Evolutionary conservation across 2,329 filamentous ascomycete genomes (phyloP).

Genomic region (Nothophaeocryptopus gaeumannii): DNA sequence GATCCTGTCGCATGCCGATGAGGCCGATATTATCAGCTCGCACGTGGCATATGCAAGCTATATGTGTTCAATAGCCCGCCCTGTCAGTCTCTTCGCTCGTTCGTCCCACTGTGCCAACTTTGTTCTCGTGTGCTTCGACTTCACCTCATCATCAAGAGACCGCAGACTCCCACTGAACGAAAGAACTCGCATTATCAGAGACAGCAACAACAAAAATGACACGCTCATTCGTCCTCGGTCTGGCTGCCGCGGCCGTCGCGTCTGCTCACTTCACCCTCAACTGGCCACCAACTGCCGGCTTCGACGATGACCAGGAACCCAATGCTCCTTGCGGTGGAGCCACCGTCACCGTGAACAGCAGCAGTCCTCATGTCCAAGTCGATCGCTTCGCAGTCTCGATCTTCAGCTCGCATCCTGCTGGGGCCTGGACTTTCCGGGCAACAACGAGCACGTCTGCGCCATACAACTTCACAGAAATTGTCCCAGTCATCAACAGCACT

Average conservation of each 20-base stretch:
- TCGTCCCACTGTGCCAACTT: background rate
- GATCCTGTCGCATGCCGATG: too few species aligned
- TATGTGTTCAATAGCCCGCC: too few species aligned
- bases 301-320: slow-evolving; percentile 29
- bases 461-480: slow-evolving; percentile 32
- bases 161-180: too few species aligned
- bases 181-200: background rate
- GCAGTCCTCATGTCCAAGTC: slow-evolving; percentile 27
- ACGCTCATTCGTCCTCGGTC: slow-evolving; percentile 25
- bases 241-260: slow-evolving; percentile 30
- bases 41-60: too few species aligned
- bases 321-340: slow-evolving; percentile 31
- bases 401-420: slow-evolving; percentile 29
- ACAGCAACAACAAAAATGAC: slow-evolving; percentile 25
- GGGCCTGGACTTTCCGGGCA: slow-evolving; percentile 29
- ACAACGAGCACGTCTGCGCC: slow-evolving; percentile 29
- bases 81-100: too few species aligned
- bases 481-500: slow-evolving; percentile 26
- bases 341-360: slow-evolving; percentile 24
- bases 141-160: slow-evolving; percentile 1
- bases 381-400: slow-evolving; percentile 30
- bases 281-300: slow-evolving; percentile 36
- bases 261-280: slow-evolving; percentile 45
- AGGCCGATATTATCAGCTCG: too few species aligned
- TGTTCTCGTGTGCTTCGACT: slow-evolving; percentile 2